Evolutionary conservation across 2,329 filamentous ascomycete genomes (phyloP), one percentile per base, ranked within the genome.

Genomic region (Fusarium napiforme): DNA sequence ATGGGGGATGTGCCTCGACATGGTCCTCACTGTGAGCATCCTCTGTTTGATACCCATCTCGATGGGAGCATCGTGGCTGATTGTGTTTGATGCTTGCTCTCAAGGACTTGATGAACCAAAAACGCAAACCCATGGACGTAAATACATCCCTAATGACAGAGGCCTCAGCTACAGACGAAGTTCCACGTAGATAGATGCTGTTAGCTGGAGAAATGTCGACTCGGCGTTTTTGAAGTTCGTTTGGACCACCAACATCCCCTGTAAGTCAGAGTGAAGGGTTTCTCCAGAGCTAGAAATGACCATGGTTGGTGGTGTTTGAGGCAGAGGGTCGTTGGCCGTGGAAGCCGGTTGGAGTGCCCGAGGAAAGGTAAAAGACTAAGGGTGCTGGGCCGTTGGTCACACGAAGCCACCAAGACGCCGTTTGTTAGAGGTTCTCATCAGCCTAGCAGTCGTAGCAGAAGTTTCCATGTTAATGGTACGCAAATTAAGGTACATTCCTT

Each of bases 161-260:
- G 23, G 23, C 23, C 4, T 23, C 23, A 23, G 23, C 23, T 23
- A 23, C 23, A 40, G 21, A 12, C 12, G 14, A 5, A n/a, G 7
- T 15, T n/a, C 1, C 19, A 40, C 1, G 21, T 9, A 8, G 12
- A 1, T 40, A 7, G 7, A n/a, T 40, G 21, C 39, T 40, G 39
- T 21, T 8, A 11, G 39, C 7, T 40, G 12, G 21, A 6, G 21
- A 9, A 40, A 15, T n/a, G 21, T 9, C 5, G 5, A 40, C 8
- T 0, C 12, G 7, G 5, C 21, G 15, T 7, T 12, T 9, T n/a
- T 15, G 4, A 14, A 40, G 11, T 8, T 9, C 39, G 2, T 15
- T n/a, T 15, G 39, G 14, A 15, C 21, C 1, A 7, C 39, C 21
- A 40, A 15, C 12, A n/a, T 15, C 9, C 16, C 36, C 12, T 40